phyloP scores from a whole-genome alignment of 352 stramenopile genomes.

The Saprolegnia diclina region DNA sequence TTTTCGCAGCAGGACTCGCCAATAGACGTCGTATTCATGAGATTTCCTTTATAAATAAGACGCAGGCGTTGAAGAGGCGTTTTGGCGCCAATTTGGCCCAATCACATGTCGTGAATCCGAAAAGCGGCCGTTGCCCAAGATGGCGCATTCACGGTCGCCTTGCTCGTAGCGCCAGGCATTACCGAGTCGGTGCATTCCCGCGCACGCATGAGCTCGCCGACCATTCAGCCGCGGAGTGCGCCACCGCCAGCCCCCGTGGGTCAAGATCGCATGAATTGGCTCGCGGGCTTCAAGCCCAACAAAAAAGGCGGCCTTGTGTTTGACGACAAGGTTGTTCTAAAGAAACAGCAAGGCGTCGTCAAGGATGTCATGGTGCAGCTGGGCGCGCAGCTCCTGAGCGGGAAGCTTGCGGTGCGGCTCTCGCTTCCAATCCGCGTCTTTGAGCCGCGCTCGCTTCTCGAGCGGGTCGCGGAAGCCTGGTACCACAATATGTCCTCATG shows the following conservation, averaged over 20 bases:
- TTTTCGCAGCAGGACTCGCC: no score
- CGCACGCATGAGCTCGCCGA: no score
- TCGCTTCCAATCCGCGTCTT: constrained; percentile 75
- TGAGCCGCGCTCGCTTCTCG: constrained; percentile 59
- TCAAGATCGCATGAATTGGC: constrained; percentile 55
- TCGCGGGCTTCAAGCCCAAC: constrained; percentile 51
- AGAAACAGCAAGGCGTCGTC: constrained; percentile 76
- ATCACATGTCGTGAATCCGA: no score
- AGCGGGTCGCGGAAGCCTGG: constrained; percentile 66
- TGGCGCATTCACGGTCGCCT: no score
- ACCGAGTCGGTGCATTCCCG: no score
- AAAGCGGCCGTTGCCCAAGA: no score
- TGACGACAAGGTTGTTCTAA: constrained; percentile 56
- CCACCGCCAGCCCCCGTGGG: neutral
- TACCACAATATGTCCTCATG: constrained; percentile 27
- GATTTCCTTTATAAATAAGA: no score
- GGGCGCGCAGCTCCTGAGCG: constrained; percentile 55
- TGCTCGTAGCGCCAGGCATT: no score
- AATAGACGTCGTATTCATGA: no score
- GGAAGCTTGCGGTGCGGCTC: constrained; percentile 62
- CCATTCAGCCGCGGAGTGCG: no score
- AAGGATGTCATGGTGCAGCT: constrained; percentile 76
- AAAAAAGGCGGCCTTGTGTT: constrained; percentile 67
- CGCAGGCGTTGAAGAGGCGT: no score
- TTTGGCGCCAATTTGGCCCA: no score